Evolutionary conservation across 805 yeast species (phyloP).

Genomic region (Komagataella populi): DNA sequence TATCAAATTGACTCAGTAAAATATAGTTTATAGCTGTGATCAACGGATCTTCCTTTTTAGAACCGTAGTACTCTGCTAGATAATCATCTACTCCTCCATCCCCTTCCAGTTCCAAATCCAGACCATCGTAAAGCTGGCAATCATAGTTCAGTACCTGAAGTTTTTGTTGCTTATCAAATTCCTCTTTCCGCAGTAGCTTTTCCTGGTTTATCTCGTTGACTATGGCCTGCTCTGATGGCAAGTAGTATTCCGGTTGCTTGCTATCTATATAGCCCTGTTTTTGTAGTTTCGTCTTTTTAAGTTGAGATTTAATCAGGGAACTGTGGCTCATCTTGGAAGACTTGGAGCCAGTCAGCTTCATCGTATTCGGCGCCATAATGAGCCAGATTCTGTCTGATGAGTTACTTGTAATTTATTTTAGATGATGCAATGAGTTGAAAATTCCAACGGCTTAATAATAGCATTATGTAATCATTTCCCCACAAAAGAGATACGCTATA

Average conservation of each 20-base stretch:
- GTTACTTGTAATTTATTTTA: neutral
- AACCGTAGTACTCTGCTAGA: neutral
- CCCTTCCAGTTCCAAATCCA: neutral
- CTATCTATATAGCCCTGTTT: neutral
- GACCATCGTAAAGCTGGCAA: neutral
- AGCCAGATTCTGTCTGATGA: neutral
- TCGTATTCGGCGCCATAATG: neutral
- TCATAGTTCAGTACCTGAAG: constrained; percentile 1
- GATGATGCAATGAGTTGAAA: neutral
- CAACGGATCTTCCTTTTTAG: constrained; percentile 1
- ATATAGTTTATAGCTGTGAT: constrained; percentile 9
- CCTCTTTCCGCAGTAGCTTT: neutral
- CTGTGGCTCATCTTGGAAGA: constrained; percentile 2
- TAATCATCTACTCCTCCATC: neutral
- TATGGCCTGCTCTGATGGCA: constrained; percentile 1
- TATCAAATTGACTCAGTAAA: constrained; percentile 9
- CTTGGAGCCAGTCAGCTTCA: constrained; percentile 1
- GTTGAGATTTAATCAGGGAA: neutral
- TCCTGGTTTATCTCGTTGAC: neutral
- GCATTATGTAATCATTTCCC: neutral
- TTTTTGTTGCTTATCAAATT: neutral
- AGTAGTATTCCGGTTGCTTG: neutral
- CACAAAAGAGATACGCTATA: neutral
- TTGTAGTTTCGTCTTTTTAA: neutral
- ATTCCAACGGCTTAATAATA: neutral